A percentile compares a stretch with the other conserved stretches of the same genome.
Conservation (phyloP, 176 grass and related monocot genomes). For the Guadua angustifolia region DNA sequence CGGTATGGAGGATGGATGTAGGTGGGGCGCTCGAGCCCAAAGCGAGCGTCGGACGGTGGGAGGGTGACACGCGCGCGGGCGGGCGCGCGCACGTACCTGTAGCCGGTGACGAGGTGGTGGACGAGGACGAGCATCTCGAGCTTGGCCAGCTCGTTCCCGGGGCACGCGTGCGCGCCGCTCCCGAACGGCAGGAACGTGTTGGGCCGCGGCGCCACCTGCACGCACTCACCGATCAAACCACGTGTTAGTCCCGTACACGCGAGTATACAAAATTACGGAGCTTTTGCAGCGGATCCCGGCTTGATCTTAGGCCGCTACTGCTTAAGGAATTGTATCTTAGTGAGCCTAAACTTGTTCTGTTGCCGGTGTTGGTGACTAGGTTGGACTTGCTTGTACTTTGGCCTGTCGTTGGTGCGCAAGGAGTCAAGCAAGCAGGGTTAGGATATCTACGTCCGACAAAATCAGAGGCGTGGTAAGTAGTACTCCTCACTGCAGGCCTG, state of each 20-base stretch:
- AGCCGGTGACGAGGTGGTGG: conserved; percentile 66
- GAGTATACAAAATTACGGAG: not conserved
- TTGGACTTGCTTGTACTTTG: not conserved
- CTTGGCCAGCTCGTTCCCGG: conserved; percentile 77
- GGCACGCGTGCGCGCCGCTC: conserved; percentile 68
- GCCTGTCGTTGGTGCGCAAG: not conserved
- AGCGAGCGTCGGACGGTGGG: not conserved
- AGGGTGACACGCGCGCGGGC: not conserved
- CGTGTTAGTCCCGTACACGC: not conserved
- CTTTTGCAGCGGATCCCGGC: not conserved
- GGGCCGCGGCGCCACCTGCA: conserved; percentile 57
- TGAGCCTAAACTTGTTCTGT: not conserved
- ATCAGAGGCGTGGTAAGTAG: not conserved
- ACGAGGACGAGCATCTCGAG: conserved; percentile 70
- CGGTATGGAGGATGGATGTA: no score
- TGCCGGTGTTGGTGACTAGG: not conserved
- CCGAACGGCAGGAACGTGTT: conserved; percentile 77
- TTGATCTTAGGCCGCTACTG: not conserved
- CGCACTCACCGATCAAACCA: not conserved
- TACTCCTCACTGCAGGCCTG: conserved; percentile 16
- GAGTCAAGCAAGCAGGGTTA: not conserved
- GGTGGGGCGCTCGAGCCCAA: not conserved
- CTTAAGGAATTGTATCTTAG: not conserved
- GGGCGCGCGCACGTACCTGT: conserved; percentile 47
- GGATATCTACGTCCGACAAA: not conserved